phyloP scores from a whole-genome alignment of 2,329 filamentous ascomycete species.

The Verticillium dahliae region DNA sequence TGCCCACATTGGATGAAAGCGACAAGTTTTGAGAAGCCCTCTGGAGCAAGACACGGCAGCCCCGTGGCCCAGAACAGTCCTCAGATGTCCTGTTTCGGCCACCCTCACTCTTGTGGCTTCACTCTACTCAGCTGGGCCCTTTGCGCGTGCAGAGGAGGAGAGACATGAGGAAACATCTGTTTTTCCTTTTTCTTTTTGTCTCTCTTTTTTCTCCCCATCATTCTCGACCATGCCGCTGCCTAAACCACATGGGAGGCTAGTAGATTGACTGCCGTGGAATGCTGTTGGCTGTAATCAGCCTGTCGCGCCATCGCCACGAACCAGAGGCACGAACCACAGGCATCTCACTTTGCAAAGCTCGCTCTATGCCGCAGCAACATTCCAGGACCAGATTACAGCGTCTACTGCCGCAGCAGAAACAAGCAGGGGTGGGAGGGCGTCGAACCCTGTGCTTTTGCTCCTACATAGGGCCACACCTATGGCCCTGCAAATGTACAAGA shows the following conservation, averaged over 20 bases:
- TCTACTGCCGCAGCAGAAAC: not conserved
- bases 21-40: not conserved
- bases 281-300: not conserved
- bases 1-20: not conserved
- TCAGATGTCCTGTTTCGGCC: too few relatives aligned
- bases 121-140: not conserved
- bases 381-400: not conserved
- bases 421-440: not conserved
- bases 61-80: too few relatives aligned
- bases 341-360: not conserved
- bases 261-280: not conserved
- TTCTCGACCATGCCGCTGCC: not conserved
- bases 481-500: not conserved
- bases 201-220: not conserved
- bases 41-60: not conserved
- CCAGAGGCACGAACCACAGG: not conserved
- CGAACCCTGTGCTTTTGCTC: not conserved
- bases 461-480: not conserved
- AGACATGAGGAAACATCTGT: not conserved
- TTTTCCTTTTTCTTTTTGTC: not conserved
- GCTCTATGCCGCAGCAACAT: not conserved
- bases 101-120: not conserved
- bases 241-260: not conserved
- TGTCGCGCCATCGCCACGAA: not conserved
- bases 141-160: not conserved